Evolutionary conservation across 768 basidiomycete species (phyloP), one percentile per base, ranked within the genome.

Genomic region (Mycena epipterygia): DNA sequence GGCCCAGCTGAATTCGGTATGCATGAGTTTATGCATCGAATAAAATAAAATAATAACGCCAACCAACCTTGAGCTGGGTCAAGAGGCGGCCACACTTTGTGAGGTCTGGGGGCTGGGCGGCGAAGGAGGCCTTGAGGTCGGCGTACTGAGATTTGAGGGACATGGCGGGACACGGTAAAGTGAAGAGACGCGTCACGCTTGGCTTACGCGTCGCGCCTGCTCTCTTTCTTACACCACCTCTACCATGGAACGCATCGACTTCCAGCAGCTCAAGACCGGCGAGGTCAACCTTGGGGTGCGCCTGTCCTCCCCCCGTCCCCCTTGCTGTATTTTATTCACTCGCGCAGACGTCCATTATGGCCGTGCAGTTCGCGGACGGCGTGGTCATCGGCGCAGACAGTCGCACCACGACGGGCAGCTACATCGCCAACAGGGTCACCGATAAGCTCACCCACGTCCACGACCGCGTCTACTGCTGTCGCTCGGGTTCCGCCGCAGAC

Each of bases 381-480:
- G 98, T 99, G 68, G 91, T 99, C 75, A 90, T 99, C 70, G 98
- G 98, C 48, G 98, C 98, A 73, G 98, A 99, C 85, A 94, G 93
- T 88, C 89, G 97, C 68, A 99, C 97, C 69, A 98, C 98, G 0
- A 97, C 95, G 9, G 98, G 97, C 73, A 92, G 91, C 84, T 99
- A 98, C 83, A 97, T 98, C 79, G 97, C 96, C 80, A 99, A 99
- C 81, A 93, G 97, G 81, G 97, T 99, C 23, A 99, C 97, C 48
- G 97, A 99, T 88, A 99, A 99, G 84, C 89, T 98, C 70, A 98
- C 97, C 2, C 90, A 95, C 79, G 88, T 99, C 74, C 96, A 98
- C 81, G 98, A 99, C 83, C 95, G 96, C 74, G 95, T 99, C 81
- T 99, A 99, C 82, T 99, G 98, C 81, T 99, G 98, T 89, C 93